Percentiles rank a stretch among this genome's conserved stretches.
These are phyloP conservation scores for Lactarius hengduanensis DNA, from an alignment of 768 basidiomycete genomes.

Conservation along the genomic window DNA sequence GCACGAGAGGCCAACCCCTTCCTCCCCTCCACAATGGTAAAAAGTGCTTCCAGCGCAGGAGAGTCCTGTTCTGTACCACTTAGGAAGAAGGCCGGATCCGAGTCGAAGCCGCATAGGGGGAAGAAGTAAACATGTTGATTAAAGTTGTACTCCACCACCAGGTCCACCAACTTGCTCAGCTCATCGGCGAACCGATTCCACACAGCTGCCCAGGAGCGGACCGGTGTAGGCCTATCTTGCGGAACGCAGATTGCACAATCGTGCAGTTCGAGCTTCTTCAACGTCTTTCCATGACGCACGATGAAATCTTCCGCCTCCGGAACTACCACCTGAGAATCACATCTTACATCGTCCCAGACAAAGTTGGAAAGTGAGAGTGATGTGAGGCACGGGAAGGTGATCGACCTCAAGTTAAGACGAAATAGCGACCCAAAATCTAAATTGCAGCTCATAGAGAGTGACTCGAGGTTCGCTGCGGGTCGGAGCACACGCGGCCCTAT, in stretches of 20 bases:
- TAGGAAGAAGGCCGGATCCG: not conserved
- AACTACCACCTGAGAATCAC: too few species aligned
- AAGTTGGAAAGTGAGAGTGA: not conserved
- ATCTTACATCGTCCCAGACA: not conserved
- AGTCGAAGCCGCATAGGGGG: not conserved
- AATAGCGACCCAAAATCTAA: not conserved
- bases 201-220: not conserved
- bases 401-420: not conserved
- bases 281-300: not conserved
- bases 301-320: not conserved
- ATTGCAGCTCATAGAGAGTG: not conserved
- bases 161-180: not conserved
- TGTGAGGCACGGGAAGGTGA: not conserved
- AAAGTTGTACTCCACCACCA: not conserved
- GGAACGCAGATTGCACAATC: not conserved
- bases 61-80: not conserved
- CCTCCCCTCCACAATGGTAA: not conserved
- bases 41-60: not conserved
- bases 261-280: not conserved
- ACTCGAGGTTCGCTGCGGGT: not conserved
- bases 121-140: not conserved
- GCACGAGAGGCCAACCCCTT: not conserved
- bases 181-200: not conserved
- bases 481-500: not conserved
- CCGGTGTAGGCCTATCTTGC: not conserved